Conservation (phyloP, 192 early-diverging fungal species). For the Rhizophagus sp. region DNA sequence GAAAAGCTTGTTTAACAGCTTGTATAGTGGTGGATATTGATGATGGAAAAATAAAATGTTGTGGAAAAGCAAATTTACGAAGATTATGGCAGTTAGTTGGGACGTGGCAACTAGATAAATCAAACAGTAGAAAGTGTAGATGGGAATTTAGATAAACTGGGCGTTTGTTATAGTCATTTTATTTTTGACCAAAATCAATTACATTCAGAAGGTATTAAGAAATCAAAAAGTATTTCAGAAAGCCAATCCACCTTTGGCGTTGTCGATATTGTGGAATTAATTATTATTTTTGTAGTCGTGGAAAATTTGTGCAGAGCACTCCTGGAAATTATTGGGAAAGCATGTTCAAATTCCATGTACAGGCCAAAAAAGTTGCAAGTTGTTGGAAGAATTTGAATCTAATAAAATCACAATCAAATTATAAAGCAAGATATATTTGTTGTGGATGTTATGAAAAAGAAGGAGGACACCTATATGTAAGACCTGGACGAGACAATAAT, state of each 20-base stretch:
- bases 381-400: not conserved
- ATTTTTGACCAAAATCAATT: conserved; percentile 7
- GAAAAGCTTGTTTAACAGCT: no score
- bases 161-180: not conserved
- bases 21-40: not conserved
- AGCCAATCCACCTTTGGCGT: not conserved
- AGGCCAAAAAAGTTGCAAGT: not conserved
- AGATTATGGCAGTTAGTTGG: not conserved
- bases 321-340: not conserved
- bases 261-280: not conserved
- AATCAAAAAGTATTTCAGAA: not conserved
- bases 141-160: not conserved
- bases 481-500: not conserved
- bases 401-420: not conserved
- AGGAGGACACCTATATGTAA: conserved; percentile 2
- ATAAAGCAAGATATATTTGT: conserved; percentile 6
- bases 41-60: not conserved
- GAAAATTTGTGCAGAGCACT: not conserved
- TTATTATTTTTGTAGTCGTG: not conserved
- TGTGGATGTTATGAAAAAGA: not conserved
- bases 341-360: not conserved
- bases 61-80: not conserved
- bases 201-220: not conserved
- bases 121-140: not conserved
- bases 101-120: not conserved